Conservation (phyloP, 768 basidiomycete species). For the Collybia mongolica region DNA sequence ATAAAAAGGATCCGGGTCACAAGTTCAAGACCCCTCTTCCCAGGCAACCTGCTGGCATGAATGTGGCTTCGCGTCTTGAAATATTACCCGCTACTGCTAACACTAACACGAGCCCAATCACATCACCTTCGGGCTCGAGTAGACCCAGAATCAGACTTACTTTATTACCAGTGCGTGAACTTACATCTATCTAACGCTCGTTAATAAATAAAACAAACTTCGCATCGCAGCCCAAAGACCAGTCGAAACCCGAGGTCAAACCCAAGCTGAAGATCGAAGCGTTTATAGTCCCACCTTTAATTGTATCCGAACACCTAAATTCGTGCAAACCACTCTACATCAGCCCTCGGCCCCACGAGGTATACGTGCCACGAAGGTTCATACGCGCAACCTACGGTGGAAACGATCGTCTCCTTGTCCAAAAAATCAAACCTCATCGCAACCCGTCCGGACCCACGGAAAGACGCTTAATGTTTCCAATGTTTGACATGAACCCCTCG, state of each 20-base stretch:
- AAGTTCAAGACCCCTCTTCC: not conserved
- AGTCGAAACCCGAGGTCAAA: not conserved
- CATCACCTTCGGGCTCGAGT: not conserved
- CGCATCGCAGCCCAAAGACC: not conserved
- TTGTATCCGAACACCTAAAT: slow-evolving; percentile 9
- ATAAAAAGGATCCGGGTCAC: not conserved
- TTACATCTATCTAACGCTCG: not conserved
- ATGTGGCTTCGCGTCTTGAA: not conserved
- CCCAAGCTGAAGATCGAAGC: not conserved
- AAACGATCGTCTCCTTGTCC: slow-evolving; percentile 15
- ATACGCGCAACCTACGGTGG: slow-evolving; percentile 19
- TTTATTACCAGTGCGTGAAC: not conserved
- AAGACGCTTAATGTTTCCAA: slow-evolving; percentile 21
- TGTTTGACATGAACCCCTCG: slow-evolving; percentile 20
- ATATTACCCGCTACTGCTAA: not conserved
- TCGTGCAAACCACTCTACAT: slow-evolving; percentile 7
- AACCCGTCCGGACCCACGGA: slow-evolving; percentile 5
- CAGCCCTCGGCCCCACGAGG: slow-evolving; percentile 2
- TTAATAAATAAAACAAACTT: not conserved
- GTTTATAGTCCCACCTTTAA: not conserved
- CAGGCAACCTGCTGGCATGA: not conserved
- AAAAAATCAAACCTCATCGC: slow-evolving; percentile 2
- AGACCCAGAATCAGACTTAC: too few species aligned
- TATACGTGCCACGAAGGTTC: slow-evolving; percentile 15
- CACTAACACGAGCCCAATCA: not conserved